Percentiles rank a stretch among this genome's conserved stretches.
Evolutionary conservation across 179 eudicot species (phyloP).

Genomic region (Kewa caespitosa): DNA sequence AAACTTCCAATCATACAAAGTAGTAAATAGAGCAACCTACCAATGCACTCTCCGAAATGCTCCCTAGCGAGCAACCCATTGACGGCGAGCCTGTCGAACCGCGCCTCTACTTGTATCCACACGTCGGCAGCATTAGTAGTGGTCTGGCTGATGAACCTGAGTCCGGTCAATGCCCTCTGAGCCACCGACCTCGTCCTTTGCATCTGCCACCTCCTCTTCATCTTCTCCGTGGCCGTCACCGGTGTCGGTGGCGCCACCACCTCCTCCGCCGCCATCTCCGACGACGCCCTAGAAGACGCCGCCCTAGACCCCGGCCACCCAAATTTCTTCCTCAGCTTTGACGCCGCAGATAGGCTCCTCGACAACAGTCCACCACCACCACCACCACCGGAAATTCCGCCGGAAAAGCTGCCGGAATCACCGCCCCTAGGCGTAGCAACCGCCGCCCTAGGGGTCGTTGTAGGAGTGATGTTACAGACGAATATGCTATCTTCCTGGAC

Average conservation of each 20-base stretch:
- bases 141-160: conserved; percentile 69
- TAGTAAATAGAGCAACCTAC: conserved; percentile 23
- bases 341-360: conserved; percentile 61
- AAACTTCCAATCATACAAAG: neutral
- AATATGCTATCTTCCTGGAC: conserved; percentile 55
- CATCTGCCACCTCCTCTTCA: conserved; percentile 44
- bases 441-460: conserved; percentile 7
- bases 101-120: conserved; percentile 66
- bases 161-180: conserved; percentile 71
- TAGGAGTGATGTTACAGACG: conserved; percentile 62
- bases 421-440: neutral
- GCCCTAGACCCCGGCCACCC: conserved; percentile 43
- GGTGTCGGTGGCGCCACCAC: conserved; percentile 14
- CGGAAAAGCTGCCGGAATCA: conserved; percentile 11
- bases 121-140: conserved; percentile 33
- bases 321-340: conserved; percentile 51
- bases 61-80: conserved; percentile 63
- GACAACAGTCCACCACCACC: conserved; percentile 30
- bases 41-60: conserved; percentile 91
- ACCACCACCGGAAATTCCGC: neutral
- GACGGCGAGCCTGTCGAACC: conserved; percentile 50
- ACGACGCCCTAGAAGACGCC: conserved; percentile 37
- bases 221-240: conserved; percentile 40
- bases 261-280: conserved; percentile 39
- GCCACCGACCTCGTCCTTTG: conserved; percentile 65